Conservation (phyloP, 768 basidiomycete genomes). For the Lyophyllum semitale region DNA sequence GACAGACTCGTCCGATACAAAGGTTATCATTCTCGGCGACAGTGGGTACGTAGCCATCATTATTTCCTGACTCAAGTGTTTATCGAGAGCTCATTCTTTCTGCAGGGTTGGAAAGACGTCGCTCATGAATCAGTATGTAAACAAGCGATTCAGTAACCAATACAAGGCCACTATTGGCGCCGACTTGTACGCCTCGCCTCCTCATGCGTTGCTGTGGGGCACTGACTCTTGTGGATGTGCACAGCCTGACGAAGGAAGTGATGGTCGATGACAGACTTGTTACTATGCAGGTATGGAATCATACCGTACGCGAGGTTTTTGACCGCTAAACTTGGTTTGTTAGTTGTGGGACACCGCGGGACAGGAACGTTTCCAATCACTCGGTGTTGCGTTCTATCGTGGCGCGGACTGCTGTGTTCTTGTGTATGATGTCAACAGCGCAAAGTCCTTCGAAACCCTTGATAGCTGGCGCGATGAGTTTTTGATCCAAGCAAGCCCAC, state of each 20-base stretch:
- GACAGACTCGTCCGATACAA: conserved; percentile 5
- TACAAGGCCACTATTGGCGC: conserved; percentile 99
- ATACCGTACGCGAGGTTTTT: background rate
- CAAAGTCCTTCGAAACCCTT: conserved; percentile 97
- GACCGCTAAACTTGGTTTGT: conserved; percentile 1
- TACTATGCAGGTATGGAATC: conserved; percentile 85
- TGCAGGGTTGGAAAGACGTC: conserved; percentile 97
- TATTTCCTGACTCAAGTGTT: conserved; percentile 13
- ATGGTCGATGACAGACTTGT: conserved; percentile 98
- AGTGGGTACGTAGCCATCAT: conserved; percentile 68
- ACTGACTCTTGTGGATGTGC: conserved; percentile 20
- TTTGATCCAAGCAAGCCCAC: conserved; percentile 96
- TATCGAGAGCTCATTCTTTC: background rate
- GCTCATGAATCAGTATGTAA: conserved; percentile 99
- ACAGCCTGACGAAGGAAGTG: conserved; percentile 94
- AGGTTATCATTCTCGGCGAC: conserved; percentile 99
- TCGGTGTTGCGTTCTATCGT: conserved; percentile 98
- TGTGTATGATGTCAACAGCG: conserved; percentile 98
- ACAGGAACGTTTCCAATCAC: conserved; percentile 98
- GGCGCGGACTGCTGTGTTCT: conserved; percentile 99
- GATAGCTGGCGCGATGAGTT: conserved; percentile 99
- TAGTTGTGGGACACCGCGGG: conserved; percentile 99
- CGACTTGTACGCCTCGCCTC: conserved; percentile 73
- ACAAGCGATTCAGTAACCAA: conserved; percentile 99
- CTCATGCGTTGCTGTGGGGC: conserved; percentile 10